A percentile compares a stretch with the other conserved stretches of the same genome.
Evolutionary conservation across 768 basidiomycete species (phyloP).

Genomic region (Russula griseocarnosa): DNA sequence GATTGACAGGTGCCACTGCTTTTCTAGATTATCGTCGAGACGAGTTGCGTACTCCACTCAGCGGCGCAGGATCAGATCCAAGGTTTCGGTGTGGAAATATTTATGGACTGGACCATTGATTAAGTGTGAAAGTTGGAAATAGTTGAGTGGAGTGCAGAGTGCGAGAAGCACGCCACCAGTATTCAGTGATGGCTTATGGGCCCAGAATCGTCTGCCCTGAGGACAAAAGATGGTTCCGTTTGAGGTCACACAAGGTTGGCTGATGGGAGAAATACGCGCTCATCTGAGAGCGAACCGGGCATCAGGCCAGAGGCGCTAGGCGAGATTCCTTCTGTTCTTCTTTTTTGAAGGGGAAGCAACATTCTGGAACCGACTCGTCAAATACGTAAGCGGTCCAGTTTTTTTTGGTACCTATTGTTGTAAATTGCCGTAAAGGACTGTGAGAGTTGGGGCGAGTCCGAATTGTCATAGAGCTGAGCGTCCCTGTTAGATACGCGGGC

Average conservation of each 20-base stretch:
- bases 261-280: conserved; percentile 5
- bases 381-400: conserved; percentile 13
- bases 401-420: conserved; percentile 18
- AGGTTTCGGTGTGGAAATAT: neutral
- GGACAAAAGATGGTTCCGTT: neutral
- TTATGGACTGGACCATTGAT: neutral
- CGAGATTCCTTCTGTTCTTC: conserved; percentile 12
- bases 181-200: neutral
- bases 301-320: conserved; percentile 13
- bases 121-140: neutral
- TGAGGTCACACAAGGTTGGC: neutral
- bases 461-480: neutral
- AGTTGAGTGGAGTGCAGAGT: neutral
- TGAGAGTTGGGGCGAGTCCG: conserved; percentile 2
- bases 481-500: conserved; percentile 13
- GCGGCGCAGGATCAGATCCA: neutral
- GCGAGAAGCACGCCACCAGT: conserved; percentile 2
- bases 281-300: conserved; percentile 14
- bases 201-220: neutral
- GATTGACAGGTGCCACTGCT: neutral
- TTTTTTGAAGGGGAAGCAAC: conserved; percentile 8
- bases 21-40: conserved; percentile 1
- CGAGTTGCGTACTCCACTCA: neutral
- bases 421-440: conserved; percentile 17
- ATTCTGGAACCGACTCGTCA: conserved; percentile 14